Evolutionary conservation across 495 filamentous ascomycete species (phyloP).

Genomic region (Annulohypoxylon stygium): DNA sequence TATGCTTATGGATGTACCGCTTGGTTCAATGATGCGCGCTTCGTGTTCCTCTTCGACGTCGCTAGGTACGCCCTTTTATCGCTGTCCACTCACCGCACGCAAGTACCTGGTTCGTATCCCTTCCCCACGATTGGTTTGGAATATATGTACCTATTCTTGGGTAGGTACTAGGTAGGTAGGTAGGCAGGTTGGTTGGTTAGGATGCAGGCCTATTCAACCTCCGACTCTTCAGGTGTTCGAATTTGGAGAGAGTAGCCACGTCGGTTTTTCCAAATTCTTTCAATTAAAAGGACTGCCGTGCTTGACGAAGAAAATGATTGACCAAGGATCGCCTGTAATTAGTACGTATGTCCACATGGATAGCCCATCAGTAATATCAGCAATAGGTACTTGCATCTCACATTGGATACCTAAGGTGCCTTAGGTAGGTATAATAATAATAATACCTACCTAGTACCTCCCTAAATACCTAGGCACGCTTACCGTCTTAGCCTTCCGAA

Average conservation of each 20-base stretch:
- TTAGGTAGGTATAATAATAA: too few species aligned
- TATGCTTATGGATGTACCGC: background rate
- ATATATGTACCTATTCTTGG: background rate
- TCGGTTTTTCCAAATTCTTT: background rate
- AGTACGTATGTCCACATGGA: background rate
- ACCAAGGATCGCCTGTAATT: background rate
- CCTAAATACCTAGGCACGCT: background rate
- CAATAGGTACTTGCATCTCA: too few species aligned
- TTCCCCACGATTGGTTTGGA: too few species aligned
- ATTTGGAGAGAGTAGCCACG: background rate
- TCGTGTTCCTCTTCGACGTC: slow-evolving; percentile 15
- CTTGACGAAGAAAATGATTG: background rate
- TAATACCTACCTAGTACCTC: too few species aligned
- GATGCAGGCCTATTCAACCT: background rate
- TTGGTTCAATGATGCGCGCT: slow-evolving; percentile 17
- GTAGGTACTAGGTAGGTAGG: too few species aligned
- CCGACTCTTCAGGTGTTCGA: background rate
- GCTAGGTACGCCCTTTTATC: slow-evolving; percentile 1
- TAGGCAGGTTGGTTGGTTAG: too few species aligned
- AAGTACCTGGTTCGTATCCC: background rate
- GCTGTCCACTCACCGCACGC: slow-evolving; percentile 3
- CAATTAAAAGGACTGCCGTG: slow-evolving; percentile 1
- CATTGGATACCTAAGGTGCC: too few species aligned
- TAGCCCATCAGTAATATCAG: too few species aligned
- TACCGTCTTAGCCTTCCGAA: background rate